These are phyloP conservation scores for Trichoderma semiorbis DNA, from an alignment of 2,329 filamentous ascomycete species.

Conservation along the genomic window DNA sequence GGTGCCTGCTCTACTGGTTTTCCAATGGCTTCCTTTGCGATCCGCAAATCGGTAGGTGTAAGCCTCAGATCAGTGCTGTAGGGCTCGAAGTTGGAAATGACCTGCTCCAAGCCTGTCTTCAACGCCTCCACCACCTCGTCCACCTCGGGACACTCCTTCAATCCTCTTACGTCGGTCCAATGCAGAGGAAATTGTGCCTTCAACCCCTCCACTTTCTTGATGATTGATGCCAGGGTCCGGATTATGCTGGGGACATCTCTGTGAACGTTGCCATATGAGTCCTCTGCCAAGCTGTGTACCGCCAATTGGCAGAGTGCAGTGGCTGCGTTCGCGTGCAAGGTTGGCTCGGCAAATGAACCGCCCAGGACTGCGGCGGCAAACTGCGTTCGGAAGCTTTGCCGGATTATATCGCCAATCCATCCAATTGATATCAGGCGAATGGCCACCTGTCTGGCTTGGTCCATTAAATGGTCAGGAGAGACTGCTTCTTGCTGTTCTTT, in stretches of 20 bases:
- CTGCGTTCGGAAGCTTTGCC: conserved; percentile 63
- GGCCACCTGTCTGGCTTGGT: conserved; percentile 47
- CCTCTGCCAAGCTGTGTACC: conserved; percentile 72
- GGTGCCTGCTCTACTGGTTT: conserved; percentile 22
- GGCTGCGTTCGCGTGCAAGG: conserved; percentile 68
- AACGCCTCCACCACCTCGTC: conserved; percentile 64
- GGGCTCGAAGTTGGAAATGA: conserved; percentile 69
- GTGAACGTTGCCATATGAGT: conserved; percentile 82
- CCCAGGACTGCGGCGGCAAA: conserved; percentile 69
- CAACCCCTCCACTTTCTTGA: conserved; percentile 68
- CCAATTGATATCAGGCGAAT: conserved; percentile 45
- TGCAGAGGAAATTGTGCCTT: conserved; percentile 57
- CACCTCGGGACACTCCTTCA: conserved; percentile 60
- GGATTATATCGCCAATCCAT: conserved; percentile 65
- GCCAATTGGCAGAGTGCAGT: conserved; percentile 66
- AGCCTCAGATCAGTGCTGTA: conserved; percentile 71
- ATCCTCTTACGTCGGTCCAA: conserved; percentile 72
- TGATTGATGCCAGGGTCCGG: conserved; percentile 65
- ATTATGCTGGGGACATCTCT: conserved; percentile 73
- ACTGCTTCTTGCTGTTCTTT: conserved; percentile 54
- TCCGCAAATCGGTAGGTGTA: conserved; percentile 65
- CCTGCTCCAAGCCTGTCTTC: conserved; percentile 59
- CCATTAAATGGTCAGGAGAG: conserved; percentile 46
- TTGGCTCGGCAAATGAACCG: conserved; percentile 65
- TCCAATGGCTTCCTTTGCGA: conserved; percentile 64